A percentile compares a stretch with the other conserved stretches of the same genome.
Conservation (phyloP, 306 rosid genomes). For the Bauhinia variegata region DNA sequence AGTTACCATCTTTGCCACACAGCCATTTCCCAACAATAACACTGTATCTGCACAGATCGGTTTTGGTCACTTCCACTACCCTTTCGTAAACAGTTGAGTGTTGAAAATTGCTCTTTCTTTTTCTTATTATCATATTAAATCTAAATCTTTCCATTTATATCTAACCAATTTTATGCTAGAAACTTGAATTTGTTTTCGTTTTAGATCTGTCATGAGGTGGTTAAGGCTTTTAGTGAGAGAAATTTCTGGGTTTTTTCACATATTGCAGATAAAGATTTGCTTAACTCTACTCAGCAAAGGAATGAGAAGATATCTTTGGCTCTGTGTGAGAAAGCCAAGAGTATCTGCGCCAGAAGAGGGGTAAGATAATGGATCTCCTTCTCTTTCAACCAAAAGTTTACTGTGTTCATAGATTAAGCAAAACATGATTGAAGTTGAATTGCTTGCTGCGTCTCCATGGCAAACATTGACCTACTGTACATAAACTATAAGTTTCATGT, state of each 20-base stretch:
- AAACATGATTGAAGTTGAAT: too few species aligned
- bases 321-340: conserved; percentile 19
- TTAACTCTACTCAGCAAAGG: background rate
- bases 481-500: background rate
- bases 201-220: too few species aligned
- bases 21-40: background rate
- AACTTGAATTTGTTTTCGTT: too few species aligned
- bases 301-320: background rate
- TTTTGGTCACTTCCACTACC: background rate
- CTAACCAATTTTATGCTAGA: too few species aligned
- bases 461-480: too few species aligned
- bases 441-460: too few species aligned
- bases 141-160: too few species aligned
- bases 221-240: too few species aligned
- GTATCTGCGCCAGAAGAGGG: conserved; percentile 20
- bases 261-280: background rate
- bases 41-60: background rate
- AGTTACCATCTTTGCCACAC: background rate
- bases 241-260: background rate
- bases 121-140: background rate
- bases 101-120: background rate
- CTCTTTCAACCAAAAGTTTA: too few species aligned
- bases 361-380: background rate
- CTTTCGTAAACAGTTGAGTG: background rate
- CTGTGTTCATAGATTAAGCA: too few species aligned